Evolutionary conservation across 2,329 filamentous ascomycete genomes (phyloP).

Genomic region (Fusarium ramigenum): DNA sequence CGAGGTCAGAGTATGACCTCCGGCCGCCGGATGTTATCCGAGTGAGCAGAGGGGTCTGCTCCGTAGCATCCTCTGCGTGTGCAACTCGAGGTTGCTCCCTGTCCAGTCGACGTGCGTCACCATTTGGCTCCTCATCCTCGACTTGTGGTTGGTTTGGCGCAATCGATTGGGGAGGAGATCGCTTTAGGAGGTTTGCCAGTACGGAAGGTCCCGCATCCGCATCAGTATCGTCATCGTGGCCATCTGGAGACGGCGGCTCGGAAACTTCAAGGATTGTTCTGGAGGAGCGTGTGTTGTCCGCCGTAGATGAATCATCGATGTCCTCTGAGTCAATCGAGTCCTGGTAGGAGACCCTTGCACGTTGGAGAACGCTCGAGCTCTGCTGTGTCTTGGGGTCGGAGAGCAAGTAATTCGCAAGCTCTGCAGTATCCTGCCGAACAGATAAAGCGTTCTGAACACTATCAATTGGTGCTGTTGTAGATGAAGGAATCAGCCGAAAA

Average conservation of each 20-base stretch:
- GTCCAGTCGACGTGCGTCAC: slow-evolving; percentile 16
- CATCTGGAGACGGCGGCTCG: slow-evolving; percentile 53
- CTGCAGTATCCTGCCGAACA: slow-evolving; percentile 86
- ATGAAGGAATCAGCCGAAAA: not conserved
- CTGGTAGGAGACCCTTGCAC: slow-evolving; percentile 44
- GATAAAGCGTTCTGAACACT: slow-evolving; percentile 78
- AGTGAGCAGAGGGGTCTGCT: slow-evolving; percentile 60
- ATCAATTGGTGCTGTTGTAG: slow-evolving; percentile 63
- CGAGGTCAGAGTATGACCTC: slow-evolving; percentile 54
- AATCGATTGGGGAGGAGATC: slow-evolving; percentile 56
- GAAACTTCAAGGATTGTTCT: slow-evolving; percentile 70
- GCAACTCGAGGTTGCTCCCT: slow-evolving; percentile 14
- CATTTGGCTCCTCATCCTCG: slow-evolving; percentile 10
- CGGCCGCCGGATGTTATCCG: slow-evolving; percentile 45
- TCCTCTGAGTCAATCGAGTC: slow-evolving; percentile 41
- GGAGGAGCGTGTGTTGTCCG: slow-evolving; percentile 46
- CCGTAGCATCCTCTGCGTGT: slow-evolving; percentile 44
- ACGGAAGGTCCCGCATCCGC: slow-evolving; percentile 51
- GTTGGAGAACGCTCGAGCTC: slow-evolving; percentile 58
- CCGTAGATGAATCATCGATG: slow-evolving; percentile 30
- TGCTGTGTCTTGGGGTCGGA: slow-evolving; percentile 65
- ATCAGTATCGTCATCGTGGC: slow-evolving; percentile 22
- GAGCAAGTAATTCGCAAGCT: slow-evolving; percentile 84
- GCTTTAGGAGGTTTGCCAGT: slow-evolving; percentile 60
- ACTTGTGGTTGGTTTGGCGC: slow-evolving; percentile 27